Percentiles rank a stretch among this genome's conserved stretches.
phyloP scores from a whole-genome alignment of 208 protist species.

The Histomonas meleagridis region DNA sequence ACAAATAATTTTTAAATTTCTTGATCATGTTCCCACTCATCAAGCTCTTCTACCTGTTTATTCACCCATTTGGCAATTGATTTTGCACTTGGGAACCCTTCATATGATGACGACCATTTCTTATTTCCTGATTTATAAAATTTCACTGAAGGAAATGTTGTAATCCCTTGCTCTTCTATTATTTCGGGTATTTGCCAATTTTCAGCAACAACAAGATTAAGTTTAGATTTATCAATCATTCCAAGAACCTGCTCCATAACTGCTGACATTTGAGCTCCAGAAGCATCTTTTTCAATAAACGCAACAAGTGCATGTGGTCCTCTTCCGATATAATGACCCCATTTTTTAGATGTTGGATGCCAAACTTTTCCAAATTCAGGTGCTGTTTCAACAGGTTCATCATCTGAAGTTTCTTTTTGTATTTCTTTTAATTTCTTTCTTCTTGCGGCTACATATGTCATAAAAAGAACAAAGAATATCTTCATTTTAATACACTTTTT shows the following conservation, averaged over 20 bases:
- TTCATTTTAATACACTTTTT: too few species aligned
- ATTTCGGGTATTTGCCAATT: neutral
- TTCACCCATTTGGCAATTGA: neutral
- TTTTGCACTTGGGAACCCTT: neutral
- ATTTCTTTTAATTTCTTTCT: too few species aligned
- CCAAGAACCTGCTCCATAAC: neutral
- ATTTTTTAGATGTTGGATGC: conserved; percentile 15
- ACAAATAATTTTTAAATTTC: too few species aligned
- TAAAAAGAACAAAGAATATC: too few species aligned
- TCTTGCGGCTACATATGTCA: too few species aligned
- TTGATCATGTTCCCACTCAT: conserved; percentile 32
- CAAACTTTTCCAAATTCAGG: conserved; percentile 25
- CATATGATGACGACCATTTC: neutral
- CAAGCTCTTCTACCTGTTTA: neutral
- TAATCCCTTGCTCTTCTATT: conserved; percentile 24
- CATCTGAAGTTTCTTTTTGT: neutral
- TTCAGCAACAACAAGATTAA: conserved; percentile 33
- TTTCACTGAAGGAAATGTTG: neutral
- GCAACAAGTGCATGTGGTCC: neutral
- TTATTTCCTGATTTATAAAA: neutral
- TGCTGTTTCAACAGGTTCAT: neutral
- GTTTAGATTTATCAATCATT: conserved; percentile 26
- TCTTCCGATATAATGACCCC: conserved; percentile 9
- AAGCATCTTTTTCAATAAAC: neutral
- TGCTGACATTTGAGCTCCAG: neutral